Evolutionary conservation across 2,329 filamentous ascomycete genomes (phyloP).

Genomic region (Hortaea sp.): DNA sequence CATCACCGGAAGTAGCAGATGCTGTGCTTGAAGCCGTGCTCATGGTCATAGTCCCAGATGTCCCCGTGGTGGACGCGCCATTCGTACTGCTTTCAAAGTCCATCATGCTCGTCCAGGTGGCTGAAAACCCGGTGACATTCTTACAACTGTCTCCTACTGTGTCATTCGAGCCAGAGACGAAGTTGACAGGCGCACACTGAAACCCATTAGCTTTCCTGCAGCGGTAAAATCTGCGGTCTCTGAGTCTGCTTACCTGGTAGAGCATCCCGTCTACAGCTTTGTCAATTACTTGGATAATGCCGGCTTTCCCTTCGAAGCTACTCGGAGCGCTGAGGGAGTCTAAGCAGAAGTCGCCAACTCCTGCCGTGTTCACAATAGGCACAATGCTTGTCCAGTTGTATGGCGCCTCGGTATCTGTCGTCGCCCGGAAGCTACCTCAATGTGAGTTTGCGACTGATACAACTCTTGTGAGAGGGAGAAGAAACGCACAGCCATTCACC

Average conservation of each 20-base stretch:
- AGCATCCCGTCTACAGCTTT: constrained; percentile 18
- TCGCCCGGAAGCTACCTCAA: constrained; percentile 13
- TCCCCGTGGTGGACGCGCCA: background rate
- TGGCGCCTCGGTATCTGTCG: constrained; percentile 17
- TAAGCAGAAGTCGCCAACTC: constrained; percentile 20
- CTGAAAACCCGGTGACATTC: constrained; percentile 18
- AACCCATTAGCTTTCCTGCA: background rate
- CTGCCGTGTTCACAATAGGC: constrained; percentile 16
- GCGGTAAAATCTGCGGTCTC: background rate
- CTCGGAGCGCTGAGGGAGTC: constrained; percentile 14
- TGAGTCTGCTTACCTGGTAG: constrained; percentile 18
- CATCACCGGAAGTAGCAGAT: constrained; percentile 1
- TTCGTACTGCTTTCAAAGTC: background rate
- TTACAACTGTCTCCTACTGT: constrained; percentile 17
- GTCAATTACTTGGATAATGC: constrained; percentile 23
- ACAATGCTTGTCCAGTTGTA: constrained; percentile 22
- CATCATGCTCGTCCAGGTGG: constrained; percentile 11
- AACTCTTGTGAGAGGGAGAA: too few species aligned
- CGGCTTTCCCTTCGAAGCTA: constrained; percentile 17
- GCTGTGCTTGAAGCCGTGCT: background rate
- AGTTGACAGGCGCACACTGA: constrained; percentile 23
- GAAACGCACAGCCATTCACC: background rate
- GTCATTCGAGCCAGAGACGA: constrained; percentile 19
- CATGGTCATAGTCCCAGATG: background rate
- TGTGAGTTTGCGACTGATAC: too few species aligned